Percentiles rank a stretch among this genome's conserved stretches.
Evolutionary conservation across 2,329 filamentous ascomycete genomes (phyloP).

Genomic region (Rhinocladiella similis): DNA sequence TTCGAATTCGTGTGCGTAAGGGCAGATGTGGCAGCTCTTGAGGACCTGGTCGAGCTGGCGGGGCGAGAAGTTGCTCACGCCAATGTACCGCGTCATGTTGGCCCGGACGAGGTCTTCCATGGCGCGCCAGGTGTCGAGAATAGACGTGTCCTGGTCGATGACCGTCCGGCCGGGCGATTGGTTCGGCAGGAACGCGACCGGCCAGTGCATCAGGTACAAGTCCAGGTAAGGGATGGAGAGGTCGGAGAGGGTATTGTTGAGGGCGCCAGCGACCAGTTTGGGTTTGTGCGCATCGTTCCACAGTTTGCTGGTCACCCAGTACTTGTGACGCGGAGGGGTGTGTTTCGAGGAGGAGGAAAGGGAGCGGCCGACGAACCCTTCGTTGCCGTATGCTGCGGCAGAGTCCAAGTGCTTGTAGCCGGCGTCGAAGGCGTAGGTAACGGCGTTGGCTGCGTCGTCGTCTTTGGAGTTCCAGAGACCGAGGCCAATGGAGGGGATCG

Average conservation of each 20-base stretch:
- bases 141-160: slow-evolving; percentile 32
- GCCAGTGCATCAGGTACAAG: slow-evolving; percentile 50
- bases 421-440: slow-evolving; percentile 36
- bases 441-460: slow-evolving; percentile 29
- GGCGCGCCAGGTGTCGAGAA: slow-evolving; percentile 58
- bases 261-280: slow-evolving; percentile 61
- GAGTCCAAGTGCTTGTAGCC: slow-evolving; percentile 43
- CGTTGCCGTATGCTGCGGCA: slow-evolving; percentile 57
- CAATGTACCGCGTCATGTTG: slow-evolving; percentile 58
- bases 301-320: slow-evolving; percentile 78
- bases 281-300: slow-evolving; percentile 70
- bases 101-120: slow-evolving; percentile 60
- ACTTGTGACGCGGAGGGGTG: slow-evolving; percentile 55
- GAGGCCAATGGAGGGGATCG: not conserved
- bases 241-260: slow-evolving; percentile 41
- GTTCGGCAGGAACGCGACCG: slow-evolving; percentile 34
- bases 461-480: not conserved
- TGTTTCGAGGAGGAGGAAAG: slow-evolving; percentile 60
- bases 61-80: slow-evolving; percentile 59
- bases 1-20: slow-evolving; percentile 40
- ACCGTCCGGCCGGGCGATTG: slow-evolving; percentile 29
- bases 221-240: slow-evolving; percentile 44
- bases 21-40: slow-evolving; percentile 28
- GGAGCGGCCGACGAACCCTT: slow-evolving; percentile 64
- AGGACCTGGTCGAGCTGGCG: slow-evolving; percentile 33